phyloP scores from a whole-genome alignment of 192 early-diverging fungal genomes.

The Fimicolochytrium jonesii region DNA sequence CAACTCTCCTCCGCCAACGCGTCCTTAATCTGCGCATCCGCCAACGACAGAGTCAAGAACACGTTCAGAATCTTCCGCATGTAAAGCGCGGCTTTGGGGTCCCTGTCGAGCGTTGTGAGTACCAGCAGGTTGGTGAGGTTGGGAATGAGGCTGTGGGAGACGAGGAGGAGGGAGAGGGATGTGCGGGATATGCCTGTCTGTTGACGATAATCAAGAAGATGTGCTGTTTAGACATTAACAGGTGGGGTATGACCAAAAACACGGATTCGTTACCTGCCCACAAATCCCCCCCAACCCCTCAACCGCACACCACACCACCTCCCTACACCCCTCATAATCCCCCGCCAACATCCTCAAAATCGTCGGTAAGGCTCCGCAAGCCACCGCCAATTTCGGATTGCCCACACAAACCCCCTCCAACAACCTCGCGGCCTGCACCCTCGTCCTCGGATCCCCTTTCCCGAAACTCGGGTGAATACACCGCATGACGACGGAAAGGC shows the following conservation, averaged over 20 bases:
- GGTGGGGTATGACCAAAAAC: no score
- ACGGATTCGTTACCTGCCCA: no score
- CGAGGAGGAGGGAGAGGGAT: conserved; percentile 53
- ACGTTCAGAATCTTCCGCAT: conserved; percentile 47
- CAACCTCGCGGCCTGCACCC: conserved; percentile 43
- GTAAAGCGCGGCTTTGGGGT: conserved; percentile 7
- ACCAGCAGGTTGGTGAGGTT: conserved; percentile 39
- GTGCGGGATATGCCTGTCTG: conserved; percentile 37
- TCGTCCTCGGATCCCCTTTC: conserved; percentile 1
- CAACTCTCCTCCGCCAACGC: conserved; percentile 36
- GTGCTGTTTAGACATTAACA: no score
- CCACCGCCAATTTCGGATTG: conserved; percentile 54
- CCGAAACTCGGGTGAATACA: conserved; percentile 35
- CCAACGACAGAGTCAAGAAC: conserved; percentile 52
- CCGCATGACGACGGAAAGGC: conserved; percentile 45
- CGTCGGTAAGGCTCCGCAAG: conserved; percentile 49
- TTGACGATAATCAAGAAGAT: no score
- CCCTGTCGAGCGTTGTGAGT: conserved; percentile 30
- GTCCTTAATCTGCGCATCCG: conserved; percentile 52
- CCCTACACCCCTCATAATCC: conserved; percentile 41
- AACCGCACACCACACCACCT: conserved; percentile 50
- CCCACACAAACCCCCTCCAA: conserved; percentile 46
- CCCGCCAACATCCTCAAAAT: conserved; percentile 47
- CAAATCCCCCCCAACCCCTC: no score
- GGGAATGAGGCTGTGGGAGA: conserved; percentile 47